These are phyloP conservation scores for Prunus fruticosa DNA, from an alignment of 306 rosid species.

Conservation along the genomic window DNA sequence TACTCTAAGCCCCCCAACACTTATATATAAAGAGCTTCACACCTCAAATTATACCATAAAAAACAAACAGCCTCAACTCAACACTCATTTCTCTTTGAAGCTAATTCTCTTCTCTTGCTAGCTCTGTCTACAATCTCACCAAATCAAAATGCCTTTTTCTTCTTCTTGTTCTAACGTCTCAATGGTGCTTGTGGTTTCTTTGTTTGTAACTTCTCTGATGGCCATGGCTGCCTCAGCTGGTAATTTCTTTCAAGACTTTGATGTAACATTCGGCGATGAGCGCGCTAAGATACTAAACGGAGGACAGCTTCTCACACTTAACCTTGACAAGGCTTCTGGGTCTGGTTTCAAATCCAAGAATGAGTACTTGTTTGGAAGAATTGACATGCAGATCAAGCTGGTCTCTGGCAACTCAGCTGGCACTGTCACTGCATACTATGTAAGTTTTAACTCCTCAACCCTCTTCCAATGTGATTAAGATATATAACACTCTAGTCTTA, in stretches of 20 bases:
- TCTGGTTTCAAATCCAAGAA: conserved; percentile 67
- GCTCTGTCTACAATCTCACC: neutral
- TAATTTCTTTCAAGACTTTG: conserved; percentile 57
- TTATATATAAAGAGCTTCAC: conserved; percentile 18
- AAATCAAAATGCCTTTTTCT: conserved; percentile 14
- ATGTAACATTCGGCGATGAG: conserved; percentile 56
- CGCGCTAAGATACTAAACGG: conserved; percentile 53
- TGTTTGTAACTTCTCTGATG: conserved; percentile 8
- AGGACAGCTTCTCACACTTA: conserved; percentile 61
- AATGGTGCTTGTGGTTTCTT: neutral
- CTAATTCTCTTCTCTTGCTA: no score
- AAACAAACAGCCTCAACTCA: neutral
- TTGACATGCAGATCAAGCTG: conserved; percentile 72
- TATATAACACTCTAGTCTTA: no score
- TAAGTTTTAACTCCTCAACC: conserved; percentile 18
- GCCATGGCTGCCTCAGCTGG: conserved; percentile 36
- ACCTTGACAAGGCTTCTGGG: conserved; percentile 67
- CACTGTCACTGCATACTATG: conserved; percentile 79
- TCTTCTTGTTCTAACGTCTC: neutral
- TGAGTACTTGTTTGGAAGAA: conserved; percentile 58
- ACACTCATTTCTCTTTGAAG: neutral
- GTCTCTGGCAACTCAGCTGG: conserved; percentile 86
- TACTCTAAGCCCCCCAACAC: no score
- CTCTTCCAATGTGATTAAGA: no score
- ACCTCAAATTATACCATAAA: neutral